Base-by-base conservation (phyloP, 805 yeast species). In the Suhomyces faveliae region DNA sequence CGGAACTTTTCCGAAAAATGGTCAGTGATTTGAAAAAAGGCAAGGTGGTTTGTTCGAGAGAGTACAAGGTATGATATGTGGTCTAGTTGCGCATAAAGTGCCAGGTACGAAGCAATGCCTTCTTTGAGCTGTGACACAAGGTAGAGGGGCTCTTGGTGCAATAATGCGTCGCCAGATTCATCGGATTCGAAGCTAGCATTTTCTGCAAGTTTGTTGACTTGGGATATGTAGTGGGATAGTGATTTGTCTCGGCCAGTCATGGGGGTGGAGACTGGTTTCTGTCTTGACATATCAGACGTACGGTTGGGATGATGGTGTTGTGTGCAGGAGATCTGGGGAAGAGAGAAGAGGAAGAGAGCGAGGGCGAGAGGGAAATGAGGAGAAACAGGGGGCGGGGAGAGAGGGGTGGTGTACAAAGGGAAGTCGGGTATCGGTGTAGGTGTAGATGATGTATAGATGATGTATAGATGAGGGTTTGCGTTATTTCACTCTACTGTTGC, bases 91-190 rank as follows among this genome's bases (percentile, higher is more conserved):
- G 44, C 24, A 19, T 42, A 42, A 9, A 21, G n/a, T 3, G 38
- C 33, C 15, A 12, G 21, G 27, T 12, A 4, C 25, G 38, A 10
- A 6, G 38, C 44, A 11, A 13, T 24, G 11, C 35, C 35, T 13
- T 42, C 44, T 21, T 30, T 42, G 37, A 42, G 23, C 17, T 37
- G 40, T 10, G 37, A 33, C 12, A 33, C 15, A 20, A 33, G 19
- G 21, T 9, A 33, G 37, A 33, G 37, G 12, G 37, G 37, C 21
- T 33, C 37, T 9, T 17, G 37, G 5, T 33, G 21, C n/a, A 33
- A 33, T 20, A 8, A 17, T 11, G 27, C 27, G 9, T 7, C 27
- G 6, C 10, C 27, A 24, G n/a, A 33, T 33, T 33, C 21, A 7
- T 33, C n/a, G 7, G 37, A 15, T 33, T 17, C 15, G 15, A 27